phyloP scores from a whole-genome alignment of 1,139 yeast genomes.

The Protomyces arabidopsidicola region DNA sequence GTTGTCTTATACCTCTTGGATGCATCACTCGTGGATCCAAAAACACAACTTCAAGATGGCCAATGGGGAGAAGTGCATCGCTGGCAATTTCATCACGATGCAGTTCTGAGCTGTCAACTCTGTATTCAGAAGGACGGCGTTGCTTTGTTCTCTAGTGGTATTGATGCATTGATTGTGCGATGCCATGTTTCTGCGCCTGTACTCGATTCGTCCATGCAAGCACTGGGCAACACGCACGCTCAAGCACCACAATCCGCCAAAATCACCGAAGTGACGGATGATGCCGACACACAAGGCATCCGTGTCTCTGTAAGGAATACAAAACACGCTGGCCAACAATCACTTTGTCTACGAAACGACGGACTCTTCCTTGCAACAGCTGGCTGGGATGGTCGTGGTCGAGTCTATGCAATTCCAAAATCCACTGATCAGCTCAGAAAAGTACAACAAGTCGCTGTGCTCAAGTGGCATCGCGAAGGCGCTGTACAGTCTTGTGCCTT shows the following conservation, averaged over 20 bases:
- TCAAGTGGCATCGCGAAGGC: slow-evolving; percentile 9
- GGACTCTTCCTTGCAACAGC: slow-evolving; percentile 4
- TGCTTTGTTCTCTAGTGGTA: slow-evolving; percentile 3
- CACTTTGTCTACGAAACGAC: slow-evolving; percentile 7
- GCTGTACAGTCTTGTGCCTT: slow-evolving; percentile 9
- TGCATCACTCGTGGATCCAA: not conserved
- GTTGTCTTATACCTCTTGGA: slow-evolving; percentile 1
- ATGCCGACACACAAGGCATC: not conserved
- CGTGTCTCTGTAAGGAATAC: not conserved
- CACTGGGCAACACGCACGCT: not conserved
- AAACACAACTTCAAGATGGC: slow-evolving; percentile 10
- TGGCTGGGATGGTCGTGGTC: slow-evolving; percentile 18
- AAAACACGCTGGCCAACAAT: slow-evolving; percentile 19
- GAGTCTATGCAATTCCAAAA: not conserved
- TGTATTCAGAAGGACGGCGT: not conserved
- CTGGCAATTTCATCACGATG: slow-evolving; percentile 15
- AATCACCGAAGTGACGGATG: not conserved
- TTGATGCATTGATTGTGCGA: slow-evolving; percentile 1
- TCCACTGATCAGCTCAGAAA: not conserved
- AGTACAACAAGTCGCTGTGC: slow-evolving; percentile 22
- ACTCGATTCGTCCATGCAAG: not conserved
- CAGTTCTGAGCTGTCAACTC: slow-evolving; percentile 3
- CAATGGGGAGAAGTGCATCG: not conserved
- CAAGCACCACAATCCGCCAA: not conserved
- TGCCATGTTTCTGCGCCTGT: not conserved